Evolutionary conservation across 352 stramenopile genomes (phyloP).

Genomic region (Phytophthora constricta): DNA sequence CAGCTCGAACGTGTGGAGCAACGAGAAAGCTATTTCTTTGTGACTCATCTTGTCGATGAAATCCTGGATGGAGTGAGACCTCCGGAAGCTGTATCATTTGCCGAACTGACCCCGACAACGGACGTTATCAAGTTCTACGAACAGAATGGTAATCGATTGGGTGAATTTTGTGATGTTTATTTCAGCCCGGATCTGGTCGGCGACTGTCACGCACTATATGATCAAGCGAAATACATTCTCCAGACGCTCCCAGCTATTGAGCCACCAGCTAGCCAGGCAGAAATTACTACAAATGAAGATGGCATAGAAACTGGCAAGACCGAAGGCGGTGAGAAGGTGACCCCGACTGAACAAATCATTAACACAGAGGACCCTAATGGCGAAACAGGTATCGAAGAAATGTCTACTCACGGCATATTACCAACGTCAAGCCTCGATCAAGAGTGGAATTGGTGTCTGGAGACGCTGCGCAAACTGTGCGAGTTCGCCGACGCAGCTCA

Average conservation of each 20-base stretch:
- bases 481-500: constrained; percentile 38
- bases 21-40: constrained; percentile 49
- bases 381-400: constrained; percentile 2
- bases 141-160: constrained; percentile 5
- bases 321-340: background rate
- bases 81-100: constrained; percentile 33
- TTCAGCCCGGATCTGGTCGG: constrained; percentile 38
- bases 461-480: constrained; percentile 34
- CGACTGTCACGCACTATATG: constrained; percentile 35
- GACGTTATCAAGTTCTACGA: constrained; percentile 45
- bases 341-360: constrained; percentile 6
- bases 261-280: constrained; percentile 2
- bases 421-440: background rate
- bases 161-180: constrained; percentile 47
- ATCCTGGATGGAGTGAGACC: constrained; percentile 49
- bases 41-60: constrained; percentile 62
- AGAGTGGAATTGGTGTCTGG: constrained; percentile 46
- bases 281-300: constrained; percentile 7
- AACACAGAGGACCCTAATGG: background rate
- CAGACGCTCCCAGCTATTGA: constrained; percentile 6
- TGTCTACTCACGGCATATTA: background rate
- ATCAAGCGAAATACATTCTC: constrained; percentile 29
- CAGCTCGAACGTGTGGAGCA: constrained; percentile 24
- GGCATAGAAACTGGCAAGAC: background rate
- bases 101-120: constrained; percentile 32